Base-by-base conservation (phyloP, 2,329 filamentous ascomycete genomes). In the Ophiognomonia clavigignenti-juglandacearum region DNA sequence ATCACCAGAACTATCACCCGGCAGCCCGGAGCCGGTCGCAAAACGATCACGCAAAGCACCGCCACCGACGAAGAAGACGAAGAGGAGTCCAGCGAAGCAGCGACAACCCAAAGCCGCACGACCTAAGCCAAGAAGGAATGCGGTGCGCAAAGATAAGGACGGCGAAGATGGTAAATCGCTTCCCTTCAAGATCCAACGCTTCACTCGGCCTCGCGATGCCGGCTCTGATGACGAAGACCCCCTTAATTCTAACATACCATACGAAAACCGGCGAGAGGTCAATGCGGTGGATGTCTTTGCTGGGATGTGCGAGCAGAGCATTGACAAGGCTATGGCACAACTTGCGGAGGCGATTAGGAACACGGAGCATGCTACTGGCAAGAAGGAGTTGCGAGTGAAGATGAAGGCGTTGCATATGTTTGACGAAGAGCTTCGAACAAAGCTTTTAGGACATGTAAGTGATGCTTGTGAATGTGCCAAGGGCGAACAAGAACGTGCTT, bases 231-330 rank as follows among this genome's bases (percentile, higher is more conserved):
- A 68, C 18, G 61, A 64, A 3, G 69, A 79, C 37, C 68, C 74
- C 1, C 64, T 78, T 4, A 70, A 71, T 37, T 58, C 65, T 2
- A 73, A 77, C 4, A 77, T 82, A 2, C 75, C 78, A 0, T 78
- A 75, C 51, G 66, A 71, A 0, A 75, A 73, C 54, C 70, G 73
- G 14, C 63, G 67, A 19, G 77, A 78, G 38, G 80, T 83, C 54
- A 85, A 80, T 39, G 71, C 77, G 0, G 68, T 85, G 3, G 82
- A 85, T 54, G 80, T 85, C 2, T 67, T 85, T 31, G 69, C 74
- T 6, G 75, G 82, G 53, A 70, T 83, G 13, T 84, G 78, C 57
- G 73, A 80, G 27, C 80, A 85, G 56, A 70, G 83, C 26, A 67
- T 83, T 18, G 70, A 69, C n/a, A 64, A 69, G 3, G 74, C 69